Conservation (phyloP, 768 basidiomycete genomes). For the Amanita fuliginea region DNA sequence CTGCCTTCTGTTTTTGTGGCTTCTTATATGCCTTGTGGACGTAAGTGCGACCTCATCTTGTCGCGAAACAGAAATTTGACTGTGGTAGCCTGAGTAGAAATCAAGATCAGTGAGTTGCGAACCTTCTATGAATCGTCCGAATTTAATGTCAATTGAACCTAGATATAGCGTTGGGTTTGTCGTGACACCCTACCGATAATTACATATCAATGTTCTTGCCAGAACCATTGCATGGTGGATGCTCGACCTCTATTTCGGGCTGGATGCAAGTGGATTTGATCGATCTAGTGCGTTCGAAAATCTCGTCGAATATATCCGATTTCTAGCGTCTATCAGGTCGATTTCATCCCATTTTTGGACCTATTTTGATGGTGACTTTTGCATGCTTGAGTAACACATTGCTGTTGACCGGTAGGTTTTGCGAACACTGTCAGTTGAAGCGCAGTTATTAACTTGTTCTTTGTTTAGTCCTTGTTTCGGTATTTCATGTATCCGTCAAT, state of each 20-base stretch:
- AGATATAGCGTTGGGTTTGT: constrained; percentile 23
- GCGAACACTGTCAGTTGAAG: neutral
- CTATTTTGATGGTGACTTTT: constrained; percentile 83
- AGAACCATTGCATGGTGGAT: constrained; percentile 85
- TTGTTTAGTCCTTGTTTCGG: constrained; percentile 61
- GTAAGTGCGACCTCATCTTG: constrained; percentile 32
- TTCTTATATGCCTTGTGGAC: constrained; percentile 93
- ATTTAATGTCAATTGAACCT: constrained; percentile 1
- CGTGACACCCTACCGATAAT: neutral
- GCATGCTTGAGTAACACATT: constrained; percentile 90
- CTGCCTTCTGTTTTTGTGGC: constrained; percentile 84
- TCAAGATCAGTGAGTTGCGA: constrained; percentile 35
- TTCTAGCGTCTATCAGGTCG: constrained; percentile 26
- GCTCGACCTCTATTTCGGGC: constrained; percentile 89
- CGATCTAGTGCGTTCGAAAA: constrained; percentile 48
- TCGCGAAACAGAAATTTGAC: neutral
- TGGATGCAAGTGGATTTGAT: constrained; percentile 87
- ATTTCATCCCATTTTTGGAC: constrained; percentile 86
- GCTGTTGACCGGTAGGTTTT: constrained; percentile 62
- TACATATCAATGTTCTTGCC: constrained; percentile 1
- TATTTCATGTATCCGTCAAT: constrained; percentile 20
- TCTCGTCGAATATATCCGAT: constrained; percentile 4
- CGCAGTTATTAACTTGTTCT: constrained; percentile 5
- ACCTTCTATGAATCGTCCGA: neutral
- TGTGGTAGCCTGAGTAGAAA: constrained; percentile 47